phyloP scores from a whole-genome alignment of 2,329 filamentous ascomycete genomes.

The Neofusicoccum sp. region DNA sequence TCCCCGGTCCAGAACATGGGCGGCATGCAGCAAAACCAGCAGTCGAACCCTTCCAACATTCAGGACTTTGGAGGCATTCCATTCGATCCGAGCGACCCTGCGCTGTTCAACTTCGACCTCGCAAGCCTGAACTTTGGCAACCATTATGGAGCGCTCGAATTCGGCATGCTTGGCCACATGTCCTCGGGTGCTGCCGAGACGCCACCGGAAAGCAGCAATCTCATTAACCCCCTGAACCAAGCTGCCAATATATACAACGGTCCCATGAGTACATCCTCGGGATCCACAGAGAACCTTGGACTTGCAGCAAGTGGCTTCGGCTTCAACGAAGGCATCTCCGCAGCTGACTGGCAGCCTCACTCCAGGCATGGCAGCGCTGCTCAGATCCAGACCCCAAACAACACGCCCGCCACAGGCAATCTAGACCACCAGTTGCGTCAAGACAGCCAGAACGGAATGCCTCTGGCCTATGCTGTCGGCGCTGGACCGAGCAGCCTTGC shows the following conservation, averaged over 20 bases:
- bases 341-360: constrained; percentile 37
- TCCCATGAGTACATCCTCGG: constrained; percentile 31
- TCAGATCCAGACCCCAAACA: constrained; percentile 44
- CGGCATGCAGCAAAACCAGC: constrained; percentile 48
- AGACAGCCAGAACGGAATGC: constrained; percentile 40
- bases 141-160: constrained; percentile 92
- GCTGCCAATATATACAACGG: constrained; percentile 38
- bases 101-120: constrained; percentile 92
- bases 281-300: constrained; percentile 15
- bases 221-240: constrained; percentile 35
- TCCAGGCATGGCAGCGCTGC: constrained; percentile 43
- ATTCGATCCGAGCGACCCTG: constrained; percentile 89
- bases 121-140: constrained; percentile 94
- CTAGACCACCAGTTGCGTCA: constrained; percentile 31
- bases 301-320: constrained; percentile 4
- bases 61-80: constrained; percentile 56
- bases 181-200: constrained; percentile 84
- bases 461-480: constrained; percentile 62
- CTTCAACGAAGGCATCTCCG: constrained; percentile 22
- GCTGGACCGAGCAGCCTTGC: constrained; percentile 56
- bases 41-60: constrained; percentile 37
- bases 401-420: constrained; percentile 38
- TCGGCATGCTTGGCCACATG: constrained; percentile 95
- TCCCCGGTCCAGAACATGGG: constrained; percentile 44
- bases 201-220: constrained; percentile 61